Evolutionary conservation across 192 early-diverging fungal species (phyloP).

Genomic region (Podila epicladia): DNA sequence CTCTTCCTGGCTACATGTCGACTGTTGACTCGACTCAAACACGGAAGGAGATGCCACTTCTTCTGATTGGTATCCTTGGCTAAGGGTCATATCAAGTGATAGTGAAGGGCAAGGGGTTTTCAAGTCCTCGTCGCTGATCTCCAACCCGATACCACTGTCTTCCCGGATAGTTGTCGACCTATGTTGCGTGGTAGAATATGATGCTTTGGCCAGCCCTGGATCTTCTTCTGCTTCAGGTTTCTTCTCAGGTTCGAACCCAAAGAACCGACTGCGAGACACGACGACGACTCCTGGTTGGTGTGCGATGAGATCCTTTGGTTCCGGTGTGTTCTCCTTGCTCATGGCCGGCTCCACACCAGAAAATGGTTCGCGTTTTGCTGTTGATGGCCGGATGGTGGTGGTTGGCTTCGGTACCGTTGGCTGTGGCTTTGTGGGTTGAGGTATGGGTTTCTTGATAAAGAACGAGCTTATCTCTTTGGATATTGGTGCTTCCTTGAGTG

Average conservation of each 20-base stretch:
- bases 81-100: neutral
- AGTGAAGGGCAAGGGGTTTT: neutral
- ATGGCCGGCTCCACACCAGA: neutral
- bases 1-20: neutral
- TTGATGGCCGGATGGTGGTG: neutral
- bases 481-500: neutral
- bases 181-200: neutral
- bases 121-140: neutral
- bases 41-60: neutral
- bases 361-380: neutral
- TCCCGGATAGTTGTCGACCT: conserved; percentile 2
- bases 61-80: neutral
- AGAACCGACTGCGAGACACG: conserved; percentile 38
- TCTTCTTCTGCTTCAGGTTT: neutral
- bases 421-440: neutral
- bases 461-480: neutral
- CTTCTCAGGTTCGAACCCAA: conserved; percentile 16
- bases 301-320: neutral
- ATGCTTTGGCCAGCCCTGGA: neutral
- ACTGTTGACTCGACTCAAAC: neutral
- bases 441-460: neutral
- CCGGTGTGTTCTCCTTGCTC: neutral
- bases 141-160: conserved; percentile 31
- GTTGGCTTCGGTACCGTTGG: neutral
- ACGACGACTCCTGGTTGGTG: neutral